Evolutionary conservation across 176 grass and related monocot genomes (phyloP).

Genomic region (Aegilops bicornis): DNA sequence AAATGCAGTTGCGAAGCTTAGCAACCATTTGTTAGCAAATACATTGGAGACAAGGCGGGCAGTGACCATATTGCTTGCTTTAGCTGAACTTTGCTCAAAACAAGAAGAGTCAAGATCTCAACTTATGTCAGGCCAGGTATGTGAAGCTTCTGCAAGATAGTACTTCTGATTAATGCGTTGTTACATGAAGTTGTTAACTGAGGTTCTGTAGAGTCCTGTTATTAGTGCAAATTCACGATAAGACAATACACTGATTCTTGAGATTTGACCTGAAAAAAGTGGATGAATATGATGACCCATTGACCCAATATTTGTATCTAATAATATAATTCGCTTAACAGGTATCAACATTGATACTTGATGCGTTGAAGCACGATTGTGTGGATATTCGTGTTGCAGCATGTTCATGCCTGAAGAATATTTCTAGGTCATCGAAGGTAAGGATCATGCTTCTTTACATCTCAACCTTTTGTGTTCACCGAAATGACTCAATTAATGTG

Average conservation of each 20-base stretch:
- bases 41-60: conserved; percentile 62
- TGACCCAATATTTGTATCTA: conserved; percentile 13
- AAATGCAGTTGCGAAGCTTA: conserved; percentile 80
- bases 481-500: conserved; percentile 33
- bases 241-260: conserved; percentile 1
- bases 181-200: conserved; percentile 1
- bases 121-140: conserved; percentile 57
- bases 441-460: conserved; percentile 23
- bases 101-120: conserved; percentile 83
- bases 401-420: conserved; percentile 90
- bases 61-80: conserved; percentile 81
- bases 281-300: conserved; percentile 9
- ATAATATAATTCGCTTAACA: conserved; percentile 32
- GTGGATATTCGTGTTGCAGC: conserved; percentile 82
- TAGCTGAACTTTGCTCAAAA: conserved; percentile 92
- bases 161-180: not conserved
- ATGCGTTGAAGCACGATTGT: conserved; percentile 82
- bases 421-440: conserved; percentile 91
- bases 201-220: conserved; percentile 17
- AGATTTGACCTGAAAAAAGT: not conserved
- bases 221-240: conserved; percentile 12
- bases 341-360: conserved; percentile 75
- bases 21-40: conserved; percentile 56
- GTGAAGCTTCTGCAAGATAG: conserved; percentile 13
- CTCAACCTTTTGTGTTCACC: conserved; percentile 21